phyloP scores from a whole-genome alignment of 2,329 filamentous ascomycete species.

The Ascochyta koolunga region DNA sequence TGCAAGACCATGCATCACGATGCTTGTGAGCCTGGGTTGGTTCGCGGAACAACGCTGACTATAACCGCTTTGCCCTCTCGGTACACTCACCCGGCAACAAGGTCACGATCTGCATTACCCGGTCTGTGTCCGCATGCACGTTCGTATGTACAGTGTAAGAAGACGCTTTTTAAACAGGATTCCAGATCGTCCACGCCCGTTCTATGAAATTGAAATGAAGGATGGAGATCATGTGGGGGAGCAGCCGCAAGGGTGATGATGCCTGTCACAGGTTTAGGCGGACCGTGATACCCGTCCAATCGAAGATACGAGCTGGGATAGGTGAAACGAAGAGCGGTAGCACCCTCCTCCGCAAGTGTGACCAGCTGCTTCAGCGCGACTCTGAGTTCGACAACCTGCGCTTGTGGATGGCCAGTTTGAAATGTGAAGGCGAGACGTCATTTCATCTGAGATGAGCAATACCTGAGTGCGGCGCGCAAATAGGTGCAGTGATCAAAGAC shows the following conservation, averaged over 20 bases:
- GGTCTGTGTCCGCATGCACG: background rate
- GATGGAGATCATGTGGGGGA: conserved; percentile 16
- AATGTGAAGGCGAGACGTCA: conserved; percentile 10
- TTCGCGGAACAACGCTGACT: background rate
- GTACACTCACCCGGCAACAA: background rate
- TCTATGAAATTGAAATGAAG: conserved; percentile 10
- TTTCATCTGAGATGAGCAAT: conserved; percentile 1
- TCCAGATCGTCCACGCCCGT: background rate
- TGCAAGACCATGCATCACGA: background rate
- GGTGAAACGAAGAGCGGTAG: conserved; percentile 31
- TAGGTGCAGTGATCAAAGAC: background rate
- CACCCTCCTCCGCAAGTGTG: conserved; percentile 22
- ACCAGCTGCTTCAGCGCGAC: conserved; percentile 24
- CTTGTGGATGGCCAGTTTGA: conserved; percentile 18
- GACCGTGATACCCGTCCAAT: conserved; percentile 29
- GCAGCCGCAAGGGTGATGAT: conserved; percentile 15
- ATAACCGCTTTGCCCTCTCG: background rate
- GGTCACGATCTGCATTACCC: background rate
- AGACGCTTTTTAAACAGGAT: background rate
- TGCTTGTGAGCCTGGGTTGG: background rate
- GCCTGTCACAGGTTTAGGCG: conserved; percentile 19
- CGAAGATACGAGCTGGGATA: conserved; percentile 15
- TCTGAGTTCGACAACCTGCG: conserved; percentile 12
- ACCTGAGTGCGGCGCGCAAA: background rate
- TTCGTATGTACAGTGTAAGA: too few species aligned